These are phyloP conservation scores for Syzygium grande DNA, from an alignment of 345 rosid species.

Conservation along the genomic window DNA sequence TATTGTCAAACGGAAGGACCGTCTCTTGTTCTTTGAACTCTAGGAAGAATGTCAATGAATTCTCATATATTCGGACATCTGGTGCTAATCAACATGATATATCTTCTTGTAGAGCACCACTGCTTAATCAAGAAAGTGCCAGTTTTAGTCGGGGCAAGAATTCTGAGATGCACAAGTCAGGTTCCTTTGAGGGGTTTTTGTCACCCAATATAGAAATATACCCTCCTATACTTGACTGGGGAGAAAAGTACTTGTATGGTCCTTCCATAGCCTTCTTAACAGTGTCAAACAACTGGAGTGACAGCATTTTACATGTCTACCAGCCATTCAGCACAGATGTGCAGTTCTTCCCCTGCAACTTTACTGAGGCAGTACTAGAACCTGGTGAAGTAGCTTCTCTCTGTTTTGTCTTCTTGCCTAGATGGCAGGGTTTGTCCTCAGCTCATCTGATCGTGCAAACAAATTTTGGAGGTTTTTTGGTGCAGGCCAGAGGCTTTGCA, in stretches of 20 bases:
- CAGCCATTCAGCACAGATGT: conserved; percentile 50
- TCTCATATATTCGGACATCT: conserved; percentile 16
- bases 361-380: conserved; percentile 35
- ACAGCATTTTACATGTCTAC: conserved; percentile 48
- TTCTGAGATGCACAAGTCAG: conserved; percentile 19
- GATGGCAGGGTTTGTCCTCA: conserved; percentile 46
- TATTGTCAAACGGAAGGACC: conserved; percentile 32
- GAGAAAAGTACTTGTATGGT: conserved; percentile 32
- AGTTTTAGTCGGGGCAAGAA: conserved; percentile 16
- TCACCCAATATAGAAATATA: conserved; percentile 33
- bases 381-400: conserved; percentile 56
- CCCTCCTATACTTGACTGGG: conserved; percentile 58
- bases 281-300: conserved; percentile 44
- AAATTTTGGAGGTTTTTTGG: conserved; percentile 60
- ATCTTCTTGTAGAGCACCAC: conserved; percentile 37
- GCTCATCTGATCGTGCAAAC: conserved; percentile 56
- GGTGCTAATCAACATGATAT: conserved; percentile 20
- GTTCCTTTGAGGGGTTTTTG: conserved; percentile 19
- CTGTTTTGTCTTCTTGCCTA: conserved; percentile 64
- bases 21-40: conserved; percentile 49
- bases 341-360: conserved; percentile 65
- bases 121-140: conserved; percentile 14
- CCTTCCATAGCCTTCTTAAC: conserved; percentile 53
- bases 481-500: conserved; percentile 54
- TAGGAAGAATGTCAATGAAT: conserved; percentile 16